phyloP scores from a whole-genome alignment of 129 eudicot genomes.

The Flaveria bidentis region DNA sequence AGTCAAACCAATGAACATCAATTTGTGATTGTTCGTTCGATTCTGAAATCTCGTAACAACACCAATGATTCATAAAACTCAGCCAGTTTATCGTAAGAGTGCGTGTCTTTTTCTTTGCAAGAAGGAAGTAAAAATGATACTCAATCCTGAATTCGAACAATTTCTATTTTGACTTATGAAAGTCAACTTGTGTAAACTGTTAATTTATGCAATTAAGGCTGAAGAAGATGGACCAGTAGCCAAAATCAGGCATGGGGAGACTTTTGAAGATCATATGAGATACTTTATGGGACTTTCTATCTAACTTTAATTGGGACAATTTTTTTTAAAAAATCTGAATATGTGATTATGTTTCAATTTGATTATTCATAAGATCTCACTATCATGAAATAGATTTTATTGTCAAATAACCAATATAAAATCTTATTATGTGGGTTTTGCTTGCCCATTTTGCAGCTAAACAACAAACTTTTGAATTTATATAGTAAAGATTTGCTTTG shows the following conservation, averaged over 20 bases:
- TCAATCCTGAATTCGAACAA: background rate
- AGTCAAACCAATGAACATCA: background rate
- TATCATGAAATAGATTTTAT: background rate
- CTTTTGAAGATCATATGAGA: slow-evolving; percentile 87
- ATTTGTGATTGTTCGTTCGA: background rate
- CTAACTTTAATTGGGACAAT: too few relatives aligned
- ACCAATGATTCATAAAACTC: background rate
- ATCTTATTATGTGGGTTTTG: background rate
- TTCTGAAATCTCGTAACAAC: background rate
- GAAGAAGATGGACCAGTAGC: slow-evolving; percentile 71
- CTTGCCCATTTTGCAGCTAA: background rate
- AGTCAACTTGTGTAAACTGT: background rate
- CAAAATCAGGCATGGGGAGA: slow-evolving; percentile 87
- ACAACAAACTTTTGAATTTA: background rate
- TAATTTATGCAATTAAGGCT: slow-evolving; percentile 42
- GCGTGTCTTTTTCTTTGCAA: background rate
- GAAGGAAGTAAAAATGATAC: background rate
- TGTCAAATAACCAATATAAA: background rate
- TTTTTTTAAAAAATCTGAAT: too few relatives aligned
- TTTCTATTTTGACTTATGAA: background rate
- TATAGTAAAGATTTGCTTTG: too few relatives aligned
- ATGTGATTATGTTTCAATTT: background rate
- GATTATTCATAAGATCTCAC: background rate
- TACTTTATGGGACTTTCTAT: too few relatives aligned
- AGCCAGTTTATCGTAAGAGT: background rate